A percentile compares a stretch with the other conserved stretches of the same genome.
phyloP scores from a whole-genome alignment of 257 asterid species.

The Forsythia viridissima region DNA sequence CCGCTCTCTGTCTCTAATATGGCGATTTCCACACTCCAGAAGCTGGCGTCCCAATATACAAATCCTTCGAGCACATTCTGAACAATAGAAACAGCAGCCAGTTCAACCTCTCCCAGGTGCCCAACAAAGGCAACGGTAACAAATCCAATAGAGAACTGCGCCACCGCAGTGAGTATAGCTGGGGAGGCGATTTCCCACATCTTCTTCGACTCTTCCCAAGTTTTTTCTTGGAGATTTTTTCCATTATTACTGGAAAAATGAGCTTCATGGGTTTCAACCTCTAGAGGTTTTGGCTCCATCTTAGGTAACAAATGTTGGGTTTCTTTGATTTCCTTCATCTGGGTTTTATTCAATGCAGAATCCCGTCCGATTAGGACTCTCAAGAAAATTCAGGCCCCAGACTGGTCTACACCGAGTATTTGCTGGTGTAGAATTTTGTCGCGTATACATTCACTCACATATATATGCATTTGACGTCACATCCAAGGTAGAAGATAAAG shows the following conservation, averaged over 20 bases:
- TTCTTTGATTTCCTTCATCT: constrained; percentile 30
- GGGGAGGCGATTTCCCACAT: constrained; percentile 78
- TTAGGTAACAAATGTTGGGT: constrained; percentile 30
- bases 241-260: not conserved
- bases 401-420: not conserved
- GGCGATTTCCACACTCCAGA: too few species aligned
- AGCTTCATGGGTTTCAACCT: constrained; percentile 26
- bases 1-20: too few species aligned
- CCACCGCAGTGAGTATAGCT: constrained; percentile 58
- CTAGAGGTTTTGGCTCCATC: constrained; percentile 39
- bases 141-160: constrained; percentile 72
- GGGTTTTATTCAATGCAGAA: not conserved
- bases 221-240: constrained; percentile 24
- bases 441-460: not conserved
- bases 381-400: not conserved
- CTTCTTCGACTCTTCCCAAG: constrained; percentile 63
- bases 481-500: too few species aligned
- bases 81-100: constrained; percentile 79
- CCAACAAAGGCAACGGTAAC: constrained; percentile 79
- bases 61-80: constrained; percentile 86
- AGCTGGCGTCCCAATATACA: too few species aligned
- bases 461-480: not conserved
- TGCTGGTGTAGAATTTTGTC: not conserved
- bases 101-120: constrained; percentile 69
- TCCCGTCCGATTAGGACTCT: not conserved